Conservation (phyloP, 139 green algal genomes). For the Chlamydomonas incerta region DNA sequence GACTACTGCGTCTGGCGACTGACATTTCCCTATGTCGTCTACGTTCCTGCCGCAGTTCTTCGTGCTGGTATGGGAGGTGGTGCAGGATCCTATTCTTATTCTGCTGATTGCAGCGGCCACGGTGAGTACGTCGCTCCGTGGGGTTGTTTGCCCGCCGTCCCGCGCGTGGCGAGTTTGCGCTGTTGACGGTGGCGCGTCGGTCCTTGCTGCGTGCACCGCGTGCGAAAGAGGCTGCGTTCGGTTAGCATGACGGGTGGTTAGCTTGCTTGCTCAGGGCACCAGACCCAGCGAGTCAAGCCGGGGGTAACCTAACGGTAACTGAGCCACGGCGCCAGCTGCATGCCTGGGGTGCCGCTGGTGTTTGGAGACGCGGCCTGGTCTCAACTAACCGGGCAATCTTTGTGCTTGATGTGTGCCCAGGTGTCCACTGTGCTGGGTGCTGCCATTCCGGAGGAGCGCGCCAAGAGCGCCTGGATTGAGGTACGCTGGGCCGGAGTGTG, state of each 20-base stretch:
- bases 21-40: too few relatives aligned
- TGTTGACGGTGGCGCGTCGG: neutral
- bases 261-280: too few relatives aligned
- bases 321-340: too few relatives aligned
- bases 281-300: too few relatives aligned
- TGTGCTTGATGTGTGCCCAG: slow-evolving; percentile 69
- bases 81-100: slow-evolving; percentile 90
- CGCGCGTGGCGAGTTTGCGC: neutral
- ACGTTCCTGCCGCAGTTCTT: slow-evolving; percentile 24
- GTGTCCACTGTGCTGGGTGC: slow-evolving; percentile 88
- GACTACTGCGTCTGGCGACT: too few relatives aligned
- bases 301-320: too few relatives aligned
- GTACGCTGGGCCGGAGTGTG: neutral
- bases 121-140: slow-evolving; percentile 55
- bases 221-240: neutral
- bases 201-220: neutral
- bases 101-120: slow-evolving; percentile 86
- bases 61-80: slow-evolving; percentile 43
- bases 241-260: too few relatives aligned
- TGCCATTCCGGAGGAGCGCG: slow-evolving; percentile 79
- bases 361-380: too few relatives aligned
- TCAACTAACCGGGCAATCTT: too few relatives aligned
- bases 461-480: slow-evolving; percentile 89
- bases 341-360: too few relatives aligned
- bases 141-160: neutral